Evolutionary conservation across 805 yeast species (phyloP).

Genomic region (Candida verbasci): DNA sequence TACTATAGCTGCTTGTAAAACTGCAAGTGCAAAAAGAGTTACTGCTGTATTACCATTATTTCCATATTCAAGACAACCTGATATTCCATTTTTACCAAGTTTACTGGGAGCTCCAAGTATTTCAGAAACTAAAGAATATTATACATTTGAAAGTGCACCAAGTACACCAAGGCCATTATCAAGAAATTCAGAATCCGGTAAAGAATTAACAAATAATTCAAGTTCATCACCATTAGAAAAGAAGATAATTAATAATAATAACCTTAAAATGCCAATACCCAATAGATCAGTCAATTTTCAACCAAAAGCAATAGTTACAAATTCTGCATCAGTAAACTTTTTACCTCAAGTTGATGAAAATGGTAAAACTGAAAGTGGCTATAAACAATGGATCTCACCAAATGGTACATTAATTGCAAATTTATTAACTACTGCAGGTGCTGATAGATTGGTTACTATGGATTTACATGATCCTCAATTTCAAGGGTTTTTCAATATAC

Average conservation of each 20-base stretch:
- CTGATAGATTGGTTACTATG: slow-evolving; percentile 95
- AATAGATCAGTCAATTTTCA: slow-evolving; percentile 6
- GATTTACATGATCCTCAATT: slow-evolving; percentile 97
- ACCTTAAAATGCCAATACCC: slow-evolving; percentile 9
- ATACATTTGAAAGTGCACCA: slow-evolving; percentile 50
- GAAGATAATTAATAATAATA: slow-evolving; percentile 8
- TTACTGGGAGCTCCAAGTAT: slow-evolving; percentile 67
- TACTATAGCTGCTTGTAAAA: slow-evolving; percentile 87
- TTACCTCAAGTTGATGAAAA: slow-evolving; percentile 30
- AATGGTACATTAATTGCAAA: slow-evolving; percentile 90
- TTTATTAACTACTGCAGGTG: slow-evolving; percentile 85
- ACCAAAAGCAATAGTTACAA: slow-evolving; percentile 27
- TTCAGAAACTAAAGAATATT: slow-evolving; percentile 29
- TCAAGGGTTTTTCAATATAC: slow-evolving; percentile 95
- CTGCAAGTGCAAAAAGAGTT: slow-evolving; percentile 83
- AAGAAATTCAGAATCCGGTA: slow-evolving; percentile 10
- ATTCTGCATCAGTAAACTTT: slow-evolving; percentile 28
- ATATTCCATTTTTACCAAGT: slow-evolving; percentile 67
- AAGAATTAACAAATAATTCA: background rate
- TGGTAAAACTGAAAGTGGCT: slow-evolving; percentile 56
- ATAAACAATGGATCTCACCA: slow-evolving; percentile 94
- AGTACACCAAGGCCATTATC: slow-evolving; percentile 44
- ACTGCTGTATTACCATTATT: slow-evolving; percentile 91
- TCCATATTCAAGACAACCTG: slow-evolving; percentile 96
- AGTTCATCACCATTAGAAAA: slow-evolving; percentile 4